A percentile compares a stretch with the other conserved stretches of the same genome.
Evolutionary conservation across 495 filamentous ascomycete genomes (phyloP).

Genomic region (Physcia stellaris): DNA sequence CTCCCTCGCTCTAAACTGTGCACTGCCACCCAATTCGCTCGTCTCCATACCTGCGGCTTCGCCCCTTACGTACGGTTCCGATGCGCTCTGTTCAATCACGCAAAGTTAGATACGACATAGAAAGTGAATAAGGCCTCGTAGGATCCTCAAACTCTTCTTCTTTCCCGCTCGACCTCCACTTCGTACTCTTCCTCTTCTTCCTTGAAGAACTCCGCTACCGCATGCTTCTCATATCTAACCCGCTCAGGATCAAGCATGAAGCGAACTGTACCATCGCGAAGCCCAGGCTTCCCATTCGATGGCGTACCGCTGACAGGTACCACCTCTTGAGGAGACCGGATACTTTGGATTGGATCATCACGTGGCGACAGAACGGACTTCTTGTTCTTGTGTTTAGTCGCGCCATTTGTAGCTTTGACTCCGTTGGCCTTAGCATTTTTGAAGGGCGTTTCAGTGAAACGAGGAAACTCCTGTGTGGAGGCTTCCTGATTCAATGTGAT

Average conservation of each 20-base stretch:
- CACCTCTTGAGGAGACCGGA: slow-evolving; percentile 19
- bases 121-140: not conserved
- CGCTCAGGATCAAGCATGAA: slow-evolving; percentile 80
- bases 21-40: no score
- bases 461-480: slow-evolving; percentile 35
- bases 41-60: no score
- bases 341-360: slow-evolving; percentile 16
- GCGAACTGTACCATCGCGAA: slow-evolving; percentile 62
- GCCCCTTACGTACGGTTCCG: no score
- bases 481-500: slow-evolving; percentile 74
- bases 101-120: no score
- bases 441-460: slow-evolving; percentile 27
- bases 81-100: not conserved
- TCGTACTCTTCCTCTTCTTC: slow-evolving; percentile 70
- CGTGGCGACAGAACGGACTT: slow-evolving; percentile 10
- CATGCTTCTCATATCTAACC: slow-evolving; percentile 54
- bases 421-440: slow-evolving; percentile 16
- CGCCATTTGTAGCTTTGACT: slow-evolving; percentile 8
- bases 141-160: slow-evolving; percentile 5
- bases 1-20: no score
- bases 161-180: slow-evolving; percentile 41
- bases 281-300: slow-evolving; percentile 29
- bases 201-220: slow-evolving; percentile 53
- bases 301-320: slow-evolving; percentile 13
- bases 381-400: slow-evolving; percentile 6